A percentile compares a stretch with the other conserved stretches of the same genome.
Evolutionary conservation across 805 yeast species (phyloP).

Genomic region (Candida xyloterini): DNA sequence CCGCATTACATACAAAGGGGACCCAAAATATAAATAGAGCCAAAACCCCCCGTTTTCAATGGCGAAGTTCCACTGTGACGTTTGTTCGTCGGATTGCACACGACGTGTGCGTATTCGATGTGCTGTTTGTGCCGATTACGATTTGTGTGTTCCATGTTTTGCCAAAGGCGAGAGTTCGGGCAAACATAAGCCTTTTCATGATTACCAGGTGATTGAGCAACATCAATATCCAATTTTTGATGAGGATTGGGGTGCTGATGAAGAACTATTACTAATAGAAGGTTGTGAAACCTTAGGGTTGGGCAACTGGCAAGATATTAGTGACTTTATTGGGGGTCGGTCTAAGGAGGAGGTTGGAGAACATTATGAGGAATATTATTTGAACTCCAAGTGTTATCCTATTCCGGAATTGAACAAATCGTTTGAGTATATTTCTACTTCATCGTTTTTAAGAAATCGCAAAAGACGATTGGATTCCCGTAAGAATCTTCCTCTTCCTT

Average conservation of each 20-base stretch:
- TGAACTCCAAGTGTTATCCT: constrained; percentile 74
- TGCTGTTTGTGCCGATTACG: constrained; percentile 91
- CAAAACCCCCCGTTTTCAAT: constrained; percentile 17
- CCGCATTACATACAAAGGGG: constrained; percentile 10
- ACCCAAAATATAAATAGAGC: constrained; percentile 7
- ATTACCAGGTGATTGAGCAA: constrained; percentile 87
- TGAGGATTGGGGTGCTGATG: constrained; percentile 97
- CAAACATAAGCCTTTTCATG: constrained; percentile 92
- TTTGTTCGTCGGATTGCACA: constrained; percentile 94
- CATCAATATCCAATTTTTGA: constrained; percentile 91
- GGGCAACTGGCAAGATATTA: constrained; percentile 98
- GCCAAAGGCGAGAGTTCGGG: constrained; percentile 78
- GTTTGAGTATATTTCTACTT: constrained; percentile 60
- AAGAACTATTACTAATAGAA: constrained; percentile 81
- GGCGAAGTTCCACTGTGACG: constrained; percentile 83
- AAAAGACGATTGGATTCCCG: constrained; percentile 71
- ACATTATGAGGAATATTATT: constrained; percentile 73
- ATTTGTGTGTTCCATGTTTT: constrained; percentile 97
- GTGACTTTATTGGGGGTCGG: constrained; percentile 92
- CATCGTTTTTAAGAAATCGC: constrained; percentile 65
- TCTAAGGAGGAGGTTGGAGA: constrained; percentile 86
- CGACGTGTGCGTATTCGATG: constrained; percentile 86
- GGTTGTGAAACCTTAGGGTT: constrained; percentile 90
- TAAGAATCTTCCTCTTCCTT: constrained; percentile 72
- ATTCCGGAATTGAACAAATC: constrained; percentile 80